Evolutionary conservation across 2,329 filamentous ascomycete genomes (phyloP), one percentile per base, ranked within the genome.

Genomic region (Aspergillus pseudonomiae): DNA sequence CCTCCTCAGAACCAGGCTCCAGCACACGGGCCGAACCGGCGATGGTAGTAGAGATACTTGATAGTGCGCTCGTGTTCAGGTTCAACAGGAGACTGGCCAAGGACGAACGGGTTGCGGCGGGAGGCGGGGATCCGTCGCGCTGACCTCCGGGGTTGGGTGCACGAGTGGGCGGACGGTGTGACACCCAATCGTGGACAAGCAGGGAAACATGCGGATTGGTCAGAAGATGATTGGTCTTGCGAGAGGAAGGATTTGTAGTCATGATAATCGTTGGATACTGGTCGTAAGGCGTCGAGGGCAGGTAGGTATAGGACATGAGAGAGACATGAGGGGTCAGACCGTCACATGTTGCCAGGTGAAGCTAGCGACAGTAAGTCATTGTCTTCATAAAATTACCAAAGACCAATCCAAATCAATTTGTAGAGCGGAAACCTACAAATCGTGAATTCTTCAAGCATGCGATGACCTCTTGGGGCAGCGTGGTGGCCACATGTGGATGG

Each of bases 261-360:
- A 94, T 94, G 84, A 98, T 91, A 75, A 98, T 96, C 67, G 93
- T 91, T n/a, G 93, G 90, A n/a, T 82, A 80, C 58, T 85, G 75
- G 45, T 87, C 85, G 78, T 88, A 90, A 45, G 88, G 89, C 19
- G 91, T 92, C 6, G 85, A 88, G 45, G 93, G 91, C 26, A 99
- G 90, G 81, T 97, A 98, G 74, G 95, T 98, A 83, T 98, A 98
- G 83, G 96, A 97, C 95, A 99, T 99, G 68, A 99, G 88, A 43
- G 93, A 96, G 69, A 98, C 92, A 77, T 98, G 93, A 11, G 95
- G 95, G 67, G 89, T 84, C 73, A 95, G 91, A 70, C 91, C 85
- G 71, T 88, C 88, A 78, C 91, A 96, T 62, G 95, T 99, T 71
- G 95, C 94, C 59, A 99, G 90, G 79, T 99, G 95, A 70, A 99